A percentile compares a stretch with the other conserved stretches of the same genome.
These are phyloP conservation scores for Termitomyces sp. DNA, from an alignment of 768 basidiomycete genomes.

Conservation along the genomic window DNA sequence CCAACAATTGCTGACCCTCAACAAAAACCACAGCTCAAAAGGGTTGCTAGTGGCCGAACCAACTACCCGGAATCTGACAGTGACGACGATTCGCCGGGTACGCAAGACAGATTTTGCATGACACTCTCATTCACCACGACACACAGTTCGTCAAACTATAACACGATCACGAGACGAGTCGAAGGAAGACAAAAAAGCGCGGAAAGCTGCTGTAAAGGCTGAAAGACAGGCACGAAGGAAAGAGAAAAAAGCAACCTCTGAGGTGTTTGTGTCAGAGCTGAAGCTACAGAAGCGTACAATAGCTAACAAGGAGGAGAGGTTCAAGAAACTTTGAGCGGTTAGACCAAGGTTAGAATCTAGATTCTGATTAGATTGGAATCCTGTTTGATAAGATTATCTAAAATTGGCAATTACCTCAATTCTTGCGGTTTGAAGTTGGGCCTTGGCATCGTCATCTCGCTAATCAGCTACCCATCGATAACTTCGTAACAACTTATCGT, in stretches of 20 bases:
- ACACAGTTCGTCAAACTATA: slow-evolving; percentile 38
- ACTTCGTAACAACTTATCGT: neutral
- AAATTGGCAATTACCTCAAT: neutral
- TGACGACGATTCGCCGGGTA: slow-evolving; percentile 23
- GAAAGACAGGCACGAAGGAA: slow-evolving; percentile 60
- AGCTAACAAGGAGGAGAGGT: slow-evolving; percentile 38
- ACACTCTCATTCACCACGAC: neutral
- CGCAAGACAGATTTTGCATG: neutral
- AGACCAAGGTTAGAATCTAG: slow-evolving; percentile 2
- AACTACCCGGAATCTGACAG: slow-evolving; percentile 17
- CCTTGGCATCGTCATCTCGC: neutral
- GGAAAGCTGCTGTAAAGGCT: slow-evolving; percentile 67
- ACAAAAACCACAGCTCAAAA: slow-evolving; percentile 13
- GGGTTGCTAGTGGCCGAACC: slow-evolving; percentile 3
- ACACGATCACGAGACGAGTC: slow-evolving; percentile 74
- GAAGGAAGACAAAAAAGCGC: slow-evolving; percentile 65
- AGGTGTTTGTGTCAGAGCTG: slow-evolving; percentile 60
- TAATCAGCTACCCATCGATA: slow-evolving; percentile 4
- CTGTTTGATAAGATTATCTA: slow-evolving; percentile 1
- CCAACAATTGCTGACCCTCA: slow-evolving; percentile 46
- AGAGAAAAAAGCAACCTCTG: slow-evolving; percentile 66
- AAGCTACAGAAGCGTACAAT: slow-evolving; percentile 55
- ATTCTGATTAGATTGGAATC: slow-evolving; percentile 16
- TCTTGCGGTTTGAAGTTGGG: too few relatives aligned
- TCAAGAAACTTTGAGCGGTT: slow-evolving; percentile 39